Evolutionary conservation across 2,329 filamentous ascomycete species (phyloP).

Genomic region (Sclerotinia glacialis): DNA sequence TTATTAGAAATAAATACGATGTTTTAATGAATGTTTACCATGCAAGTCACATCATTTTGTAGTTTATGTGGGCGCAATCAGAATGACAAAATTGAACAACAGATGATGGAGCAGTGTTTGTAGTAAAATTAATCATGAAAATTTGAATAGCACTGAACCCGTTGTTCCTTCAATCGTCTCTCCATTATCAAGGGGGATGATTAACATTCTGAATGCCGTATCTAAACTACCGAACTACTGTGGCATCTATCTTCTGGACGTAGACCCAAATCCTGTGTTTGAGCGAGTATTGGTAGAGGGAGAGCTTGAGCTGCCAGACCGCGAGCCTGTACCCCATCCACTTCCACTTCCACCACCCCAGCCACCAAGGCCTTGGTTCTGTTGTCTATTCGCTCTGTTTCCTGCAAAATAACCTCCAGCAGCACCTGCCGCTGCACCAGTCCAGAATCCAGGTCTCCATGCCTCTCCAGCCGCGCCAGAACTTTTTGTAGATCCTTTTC

Average conservation of each 20-base stretch:
- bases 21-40: neutral
- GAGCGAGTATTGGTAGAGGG: conserved; percentile 49
- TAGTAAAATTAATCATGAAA: neutral
- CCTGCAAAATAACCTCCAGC: conserved; percentile 70
- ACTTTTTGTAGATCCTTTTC: conserved; percentile 30
- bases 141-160: neutral
- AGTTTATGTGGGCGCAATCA: neutral
- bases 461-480: conserved; percentile 41
- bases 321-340: too few relatives aligned
- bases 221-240: neutral
- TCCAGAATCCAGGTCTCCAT: conserved; percentile 76
- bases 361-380: conserved; percentile 26
- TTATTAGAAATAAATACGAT: conserved; percentile 21
- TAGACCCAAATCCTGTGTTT: conserved; percentile 72
- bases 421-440: conserved; percentile 58
- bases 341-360: conserved; percentile 26
- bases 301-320: conserved; percentile 31
- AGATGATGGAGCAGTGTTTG: neutral
- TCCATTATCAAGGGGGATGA: neutral
- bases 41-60: neutral
- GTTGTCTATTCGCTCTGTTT: conserved; percentile 53
- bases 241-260: conserved; percentile 52
- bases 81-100: neutral
- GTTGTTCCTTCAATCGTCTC: too few relatives aligned
- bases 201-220: conserved; percentile 10